Evolutionary conservation across 1,284 basidiomycete species (phyloP), one percentile per base, ranked within the genome.

Genomic region (Puccinia coronata): DNA sequence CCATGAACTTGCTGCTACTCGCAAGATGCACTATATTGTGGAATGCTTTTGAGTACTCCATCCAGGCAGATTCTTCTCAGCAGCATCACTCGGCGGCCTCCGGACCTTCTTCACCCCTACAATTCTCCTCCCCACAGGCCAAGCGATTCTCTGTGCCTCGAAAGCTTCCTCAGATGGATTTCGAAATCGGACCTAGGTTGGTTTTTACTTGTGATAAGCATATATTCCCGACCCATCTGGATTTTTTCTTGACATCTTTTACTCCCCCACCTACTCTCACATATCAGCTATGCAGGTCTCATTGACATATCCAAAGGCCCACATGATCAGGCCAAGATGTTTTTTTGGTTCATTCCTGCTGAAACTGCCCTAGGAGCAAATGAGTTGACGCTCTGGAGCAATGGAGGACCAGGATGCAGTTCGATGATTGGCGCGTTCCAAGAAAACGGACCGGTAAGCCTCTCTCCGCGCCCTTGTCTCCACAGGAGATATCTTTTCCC

Each of bases 311-410:
- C 91, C 83, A 85, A 86, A 36, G 86, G 88, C 28, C 70, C 88
- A 2, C 88, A 91, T 63, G 92, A 92, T 85, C 91, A 90, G 9
- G 88, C 91, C 53, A 88, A 93, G 88, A 88, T 93, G 9, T 94
- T 92, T 88, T 94, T 94, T 87, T 94, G 92, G 93, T 92, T 93
- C 86, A 93, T 93, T 87, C 92, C 92, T 57, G 91, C 92, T 0
- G 91, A 91, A 8, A 91, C 91, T 12, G 87, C 90, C 84, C 91
- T 91, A 18, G 92, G 90, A 79, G 84, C 89, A 18, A 91, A 93
- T 83, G 91, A 93, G 84, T 85, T 93, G 75, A 90, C 84, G 83
- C 61, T 83, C 83, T 79, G 65, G 65, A 79, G 63, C 28, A 82
- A 80, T 80, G 89, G 88, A 57, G 88, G 88, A 8, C 89, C 89